Percentiles rank a stretch among this genome's conserved stretches.
Conservation (phyloP, 2,329 filamentous ascomycete genomes). For the Lachnellula subtilissima region DNA sequence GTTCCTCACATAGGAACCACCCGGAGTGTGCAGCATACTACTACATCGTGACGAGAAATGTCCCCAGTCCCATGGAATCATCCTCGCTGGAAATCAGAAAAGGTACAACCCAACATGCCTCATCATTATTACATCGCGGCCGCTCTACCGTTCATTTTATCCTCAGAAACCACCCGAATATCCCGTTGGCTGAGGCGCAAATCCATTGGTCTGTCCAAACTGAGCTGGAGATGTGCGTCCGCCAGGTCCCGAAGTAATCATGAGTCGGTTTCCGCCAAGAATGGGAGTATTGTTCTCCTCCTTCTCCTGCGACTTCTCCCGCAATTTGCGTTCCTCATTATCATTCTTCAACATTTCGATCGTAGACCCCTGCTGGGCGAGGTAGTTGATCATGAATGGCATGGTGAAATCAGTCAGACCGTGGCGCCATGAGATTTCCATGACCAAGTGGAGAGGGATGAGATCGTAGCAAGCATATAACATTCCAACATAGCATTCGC, state of each 20-base stretch:
- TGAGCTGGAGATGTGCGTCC: constrained; percentile 51
- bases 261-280: constrained; percentile 78
- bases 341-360: constrained; percentile 85
- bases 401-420: constrained; percentile 95
- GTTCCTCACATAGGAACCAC: constrained; percentile 12
- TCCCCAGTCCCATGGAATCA: constrained; percentile 16
- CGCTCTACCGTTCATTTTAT: constrained; percentile 5
- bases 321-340: constrained; percentile 87
- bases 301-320: constrained; percentile 68
- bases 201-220: constrained; percentile 79
- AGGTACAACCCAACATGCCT: constrained; percentile 25
- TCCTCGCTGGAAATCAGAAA: constrained; percentile 24
- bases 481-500: constrained; percentile 99
- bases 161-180: constrained; percentile 50
- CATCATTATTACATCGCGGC: constrained; percentile 29
- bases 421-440: constrained; percentile 96
- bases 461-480: constrained; percentile 98
- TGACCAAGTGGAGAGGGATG: constrained; percentile 83
- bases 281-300: constrained; percentile 93
- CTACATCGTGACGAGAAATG: constrained; percentile 26
- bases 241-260: constrained; percentile 87
- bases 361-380: constrained; percentile 83
- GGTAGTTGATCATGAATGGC: constrained; percentile 99
- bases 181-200: constrained; percentile 83
- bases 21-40: constrained; percentile 26